These are phyloP conservation scores for Leucoagaricus sp. DNA, from an alignment of 1,284 basidiomycete species.

Conservation along the genomic window DNA sequence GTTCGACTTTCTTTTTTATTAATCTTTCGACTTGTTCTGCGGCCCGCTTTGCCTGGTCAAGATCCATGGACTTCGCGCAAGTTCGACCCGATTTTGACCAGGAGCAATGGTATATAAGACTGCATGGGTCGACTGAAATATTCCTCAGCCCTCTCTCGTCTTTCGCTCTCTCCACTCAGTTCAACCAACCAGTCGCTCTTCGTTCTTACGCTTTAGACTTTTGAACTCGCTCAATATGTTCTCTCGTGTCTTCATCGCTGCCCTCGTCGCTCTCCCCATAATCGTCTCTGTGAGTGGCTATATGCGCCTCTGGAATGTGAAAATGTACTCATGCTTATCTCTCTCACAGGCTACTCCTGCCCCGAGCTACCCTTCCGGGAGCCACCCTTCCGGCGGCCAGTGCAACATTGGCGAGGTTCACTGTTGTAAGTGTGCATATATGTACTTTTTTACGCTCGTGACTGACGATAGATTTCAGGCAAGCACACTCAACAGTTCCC, in stretches of 20 bases:
- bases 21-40: neutral
- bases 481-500: neutral
- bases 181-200: neutral
- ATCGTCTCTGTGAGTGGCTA: slow-evolving; percentile 6
- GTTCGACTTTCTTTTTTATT: slow-evolving; percentile 1
- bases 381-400: neutral
- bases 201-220: neutral
- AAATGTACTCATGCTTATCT: neutral
- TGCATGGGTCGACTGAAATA: neutral
- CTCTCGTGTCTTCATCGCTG: slow-evolving; percentile 12
- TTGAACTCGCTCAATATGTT: slow-evolving; percentile 14
- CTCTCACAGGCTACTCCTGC: slow-evolving; percentile 18
- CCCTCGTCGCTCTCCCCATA: slow-evolving; percentile 8
- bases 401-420: slow-evolving; percentile 25
- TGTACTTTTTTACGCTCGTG: neutral
- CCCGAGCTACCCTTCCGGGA: neutral
- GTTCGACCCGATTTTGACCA: neutral
- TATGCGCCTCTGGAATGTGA: neutral
- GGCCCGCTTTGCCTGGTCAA: neutral
- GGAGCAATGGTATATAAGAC: slow-evolving; percentile 4
- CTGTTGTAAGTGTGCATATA: slow-evolving; percentile 23
- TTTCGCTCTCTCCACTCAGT: neutral
- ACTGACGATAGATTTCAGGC: neutral
- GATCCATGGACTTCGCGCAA: slow-evolving; percentile 12
- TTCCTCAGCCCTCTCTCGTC: slow-evolving; percentile 3